Evolutionary conservation across 2,329 filamentous ascomycete genomes (phyloP).

Genomic region (Aureobasidium musti): DNA sequence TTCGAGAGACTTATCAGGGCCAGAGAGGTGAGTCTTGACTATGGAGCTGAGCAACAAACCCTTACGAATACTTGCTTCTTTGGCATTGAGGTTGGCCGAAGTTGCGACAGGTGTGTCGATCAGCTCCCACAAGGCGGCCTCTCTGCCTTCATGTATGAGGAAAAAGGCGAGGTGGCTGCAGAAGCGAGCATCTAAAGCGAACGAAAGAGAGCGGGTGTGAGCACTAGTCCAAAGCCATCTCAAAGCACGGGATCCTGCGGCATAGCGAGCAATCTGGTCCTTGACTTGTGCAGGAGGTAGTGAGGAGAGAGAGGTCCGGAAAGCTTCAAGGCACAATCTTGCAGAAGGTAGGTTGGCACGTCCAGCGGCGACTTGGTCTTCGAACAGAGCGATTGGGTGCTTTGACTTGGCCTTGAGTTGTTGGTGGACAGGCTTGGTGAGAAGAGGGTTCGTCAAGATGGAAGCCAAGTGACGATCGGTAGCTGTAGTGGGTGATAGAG

Average conservation of each 20-base stretch:
- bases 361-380: slow-evolving; percentile 45
- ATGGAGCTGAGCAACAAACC: slow-evolving; percentile 11
- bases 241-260: slow-evolving; percentile 37
- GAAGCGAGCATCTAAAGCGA: slow-evolving; percentile 34
- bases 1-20: background rate
- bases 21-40: slow-evolving; percentile 17
- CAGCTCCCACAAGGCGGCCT: slow-evolving; percentile 39
- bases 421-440: slow-evolving; percentile 38
- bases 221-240: slow-evolving; percentile 39
- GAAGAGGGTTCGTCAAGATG: slow-evolving; percentile 55
- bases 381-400: slow-evolving; percentile 47
- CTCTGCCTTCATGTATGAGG: slow-evolving; percentile 37
- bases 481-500: slow-evolving; percentile 23
- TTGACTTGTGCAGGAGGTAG: slow-evolving; percentile 31
- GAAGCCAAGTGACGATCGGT: slow-evolving; percentile 53
- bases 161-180: slow-evolving; percentile 34
- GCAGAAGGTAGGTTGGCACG: slow-evolving; percentile 45
- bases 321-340: slow-evolving; percentile 43
- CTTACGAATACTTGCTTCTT: slow-evolving; percentile 22
- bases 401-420: slow-evolving; percentile 36
- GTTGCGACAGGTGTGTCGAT: slow-evolving; percentile 29
- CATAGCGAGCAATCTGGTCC: slow-evolving; percentile 29
- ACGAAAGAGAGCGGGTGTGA: slow-evolving; percentile 32
- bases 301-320: slow-evolving; percentile 34
- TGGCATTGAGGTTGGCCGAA: background rate